These are phyloP conservation scores for Nakazawaea populi DNA, from an alignment of 805 yeast genomes.

Conservation along the genomic window DNA sequence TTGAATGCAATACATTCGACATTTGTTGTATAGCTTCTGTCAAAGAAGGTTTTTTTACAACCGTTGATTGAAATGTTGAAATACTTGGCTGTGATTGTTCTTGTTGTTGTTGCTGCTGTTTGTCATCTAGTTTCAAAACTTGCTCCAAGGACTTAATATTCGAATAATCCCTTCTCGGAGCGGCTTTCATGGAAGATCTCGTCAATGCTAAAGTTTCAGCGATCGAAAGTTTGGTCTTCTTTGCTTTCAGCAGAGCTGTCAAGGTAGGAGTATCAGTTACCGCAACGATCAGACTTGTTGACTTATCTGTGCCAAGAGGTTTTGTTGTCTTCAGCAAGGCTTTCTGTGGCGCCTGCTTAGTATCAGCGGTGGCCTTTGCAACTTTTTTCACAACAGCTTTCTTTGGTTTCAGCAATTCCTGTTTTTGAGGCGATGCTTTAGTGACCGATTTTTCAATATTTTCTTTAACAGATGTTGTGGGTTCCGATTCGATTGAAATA, in stretches of 20 bases:
- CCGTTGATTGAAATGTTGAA: not conserved
- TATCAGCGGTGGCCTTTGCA: not conserved
- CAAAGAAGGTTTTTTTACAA: constrained; percentile 21
- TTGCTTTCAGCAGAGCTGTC: not conserved
- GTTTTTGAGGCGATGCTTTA: not conserved
- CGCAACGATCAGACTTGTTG: not conserved
- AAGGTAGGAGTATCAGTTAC: not conserved
- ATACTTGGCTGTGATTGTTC: not conserved
- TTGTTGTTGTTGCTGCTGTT: not conserved
- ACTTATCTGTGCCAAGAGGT: too few species aligned
- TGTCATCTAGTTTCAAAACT: constrained; percentile 10
- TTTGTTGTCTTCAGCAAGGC: not conserved
- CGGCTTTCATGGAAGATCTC: constrained; percentile 36
- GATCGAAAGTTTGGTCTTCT: constrained; percentile 36
- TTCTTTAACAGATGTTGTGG: not conserved
- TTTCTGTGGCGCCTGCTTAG: not conserved
- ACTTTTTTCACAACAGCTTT: not conserved
- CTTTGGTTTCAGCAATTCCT: not conserved
- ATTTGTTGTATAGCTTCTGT: constrained; percentile 32
- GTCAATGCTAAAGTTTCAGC: constrained; percentile 57
- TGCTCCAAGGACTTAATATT: constrained; percentile 18
- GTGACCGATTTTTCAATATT: not conserved
- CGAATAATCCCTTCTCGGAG: constrained; percentile 24
- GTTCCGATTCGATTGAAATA: constrained; percentile 2
- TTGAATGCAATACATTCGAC: constrained; percentile 26